Evolutionary conservation across 495 filamentous ascomycete species (phyloP).

Genomic region (Trichoderma erinaceum): DNA sequence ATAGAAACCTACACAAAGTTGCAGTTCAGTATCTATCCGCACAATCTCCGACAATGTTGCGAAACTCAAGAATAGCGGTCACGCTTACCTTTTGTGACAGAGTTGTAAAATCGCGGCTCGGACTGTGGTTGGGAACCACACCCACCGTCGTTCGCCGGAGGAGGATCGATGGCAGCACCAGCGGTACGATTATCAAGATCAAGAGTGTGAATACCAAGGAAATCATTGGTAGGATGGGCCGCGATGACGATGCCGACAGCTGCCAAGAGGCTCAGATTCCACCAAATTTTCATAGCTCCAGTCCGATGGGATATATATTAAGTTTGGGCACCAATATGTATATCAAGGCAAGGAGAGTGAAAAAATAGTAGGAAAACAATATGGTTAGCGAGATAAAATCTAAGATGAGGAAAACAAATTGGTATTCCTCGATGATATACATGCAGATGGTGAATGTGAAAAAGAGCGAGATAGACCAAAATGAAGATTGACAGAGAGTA

Average conservation of each 20-base stretch:
- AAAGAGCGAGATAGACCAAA: no score
- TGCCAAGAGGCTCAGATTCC: neutral
- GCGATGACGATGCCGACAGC: neutral
- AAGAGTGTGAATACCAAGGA: neutral
- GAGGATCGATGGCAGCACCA: neutral
- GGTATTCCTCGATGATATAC: no score
- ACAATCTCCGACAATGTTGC: constrained; percentile 40
- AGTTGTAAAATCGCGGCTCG: neutral
- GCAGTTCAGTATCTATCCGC: constrained; percentile 16
- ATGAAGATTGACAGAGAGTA: no score
- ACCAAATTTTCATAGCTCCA: neutral
- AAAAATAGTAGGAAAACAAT: no score
- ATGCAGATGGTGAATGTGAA: no score
- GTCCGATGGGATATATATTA: neutral
- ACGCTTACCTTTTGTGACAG: neutral
- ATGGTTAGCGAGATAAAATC: no score
- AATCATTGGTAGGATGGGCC: neutral
- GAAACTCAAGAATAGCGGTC: neutral
- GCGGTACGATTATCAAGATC: no score
- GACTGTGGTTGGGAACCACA: neutral
- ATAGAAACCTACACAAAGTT: no score
- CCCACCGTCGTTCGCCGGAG: neutral
- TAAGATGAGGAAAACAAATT: no score
- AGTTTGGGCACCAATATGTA: neutral
- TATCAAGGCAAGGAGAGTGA: neutral